Evolutionary conservation across 2,329 filamentous ascomycete genomes (phyloP).

Genomic region (Alternaria conjuncta): DNA sequence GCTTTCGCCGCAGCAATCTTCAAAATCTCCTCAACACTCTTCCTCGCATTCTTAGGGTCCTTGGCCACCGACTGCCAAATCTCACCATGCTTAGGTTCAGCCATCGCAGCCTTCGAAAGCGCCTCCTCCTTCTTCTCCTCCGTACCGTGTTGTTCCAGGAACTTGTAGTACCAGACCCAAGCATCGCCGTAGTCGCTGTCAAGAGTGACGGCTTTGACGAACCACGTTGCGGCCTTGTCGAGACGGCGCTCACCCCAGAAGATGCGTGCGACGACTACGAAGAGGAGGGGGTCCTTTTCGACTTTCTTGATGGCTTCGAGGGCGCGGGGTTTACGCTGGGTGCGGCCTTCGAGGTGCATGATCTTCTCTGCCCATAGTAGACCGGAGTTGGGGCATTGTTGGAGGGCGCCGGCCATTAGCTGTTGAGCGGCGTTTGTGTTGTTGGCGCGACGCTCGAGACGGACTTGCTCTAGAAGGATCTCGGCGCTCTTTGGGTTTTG

Average conservation of each 20-base stretch:
- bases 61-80: slow-evolving; percentile 87
- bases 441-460: slow-evolving; percentile 85
- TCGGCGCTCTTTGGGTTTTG: slow-evolving; percentile 84
- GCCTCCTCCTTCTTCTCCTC: slow-evolving; percentile 91
- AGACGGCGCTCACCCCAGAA: slow-evolving; percentile 94
- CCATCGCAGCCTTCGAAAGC: slow-evolving; percentile 77
- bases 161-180: slow-evolving; percentile 99
- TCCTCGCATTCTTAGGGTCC: slow-evolving; percentile 79
- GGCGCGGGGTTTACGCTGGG: slow-evolving; percentile 88
- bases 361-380: slow-evolving; percentile 94
- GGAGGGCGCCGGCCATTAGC: slow-evolving; percentile 90
- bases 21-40: slow-evolving; percentile 79
- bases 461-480: slow-evolving; percentile 92
- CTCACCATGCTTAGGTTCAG: slow-evolving; percentile 91
- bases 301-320: slow-evolving; percentile 97
- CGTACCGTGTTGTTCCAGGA: slow-evolving; percentile 88
- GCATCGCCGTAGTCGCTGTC: slow-evolving; percentile 88
- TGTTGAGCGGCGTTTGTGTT: slow-evolving; percentile 85
- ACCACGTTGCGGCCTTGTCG: slow-evolving; percentile 96
- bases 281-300: slow-evolving; percentile 86
- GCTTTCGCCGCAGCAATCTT: slow-evolving; percentile 73
- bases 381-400: slow-evolving; percentile 87
- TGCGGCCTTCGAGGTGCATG: slow-evolving; percentile 89
- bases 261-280: slow-evolving; percentile 90
- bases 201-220: slow-evolving; percentile 89